Percentiles rank a stretch among this genome's conserved stretches.
Evolutionary conservation across 2,329 filamentous ascomycete species (phyloP).

Genomic region (Penicillium sp.): DNA sequence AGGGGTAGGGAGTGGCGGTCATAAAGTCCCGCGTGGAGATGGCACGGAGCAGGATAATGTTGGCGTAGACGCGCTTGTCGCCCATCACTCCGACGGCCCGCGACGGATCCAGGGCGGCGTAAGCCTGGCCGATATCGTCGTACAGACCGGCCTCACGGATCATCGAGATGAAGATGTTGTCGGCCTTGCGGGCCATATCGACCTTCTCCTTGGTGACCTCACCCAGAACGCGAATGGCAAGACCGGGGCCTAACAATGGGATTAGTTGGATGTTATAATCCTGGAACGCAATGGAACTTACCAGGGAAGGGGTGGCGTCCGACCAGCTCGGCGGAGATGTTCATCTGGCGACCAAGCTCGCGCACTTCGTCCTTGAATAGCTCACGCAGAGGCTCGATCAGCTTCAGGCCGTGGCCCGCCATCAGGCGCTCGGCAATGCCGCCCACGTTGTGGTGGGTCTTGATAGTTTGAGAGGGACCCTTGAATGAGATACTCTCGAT

Average conservation of each 20-base stretch:
- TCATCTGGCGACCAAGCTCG: conserved; percentile 62
- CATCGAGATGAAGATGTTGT: conserved; percentile 46
- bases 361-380: conserved; percentile 83
- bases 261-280: not conserved
- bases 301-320: conserved; percentile 65
- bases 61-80: conserved; percentile 59
- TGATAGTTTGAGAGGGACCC: conserved; percentile 66
- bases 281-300: conserved; percentile 27
- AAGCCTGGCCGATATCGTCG: conserved; percentile 63
- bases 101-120: conserved; percentile 62
- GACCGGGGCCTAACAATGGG: conserved; percentile 53
- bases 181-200: conserved; percentile 58
- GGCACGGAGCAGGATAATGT: conserved; percentile 41
- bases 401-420: conserved; percentile 38
- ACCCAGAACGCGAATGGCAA: conserved; percentile 76
- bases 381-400: conserved; percentile 71
- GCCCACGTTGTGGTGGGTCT: conserved; percentile 65
- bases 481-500: conserved; percentile 66
- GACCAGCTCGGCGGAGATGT: conserved; percentile 69
- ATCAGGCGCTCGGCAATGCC: conserved; percentile 54
- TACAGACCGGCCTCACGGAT: conserved; percentile 46
- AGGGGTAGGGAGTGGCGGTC: conserved; percentile 67
- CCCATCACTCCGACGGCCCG: conserved; percentile 56
- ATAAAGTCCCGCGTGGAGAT: conserved; percentile 67
- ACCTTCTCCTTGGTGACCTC: conserved; percentile 78